phyloP scores from a whole-genome alignment of 768 basidiomycete genomes.

The Coprinopsis cinerea region DNA sequence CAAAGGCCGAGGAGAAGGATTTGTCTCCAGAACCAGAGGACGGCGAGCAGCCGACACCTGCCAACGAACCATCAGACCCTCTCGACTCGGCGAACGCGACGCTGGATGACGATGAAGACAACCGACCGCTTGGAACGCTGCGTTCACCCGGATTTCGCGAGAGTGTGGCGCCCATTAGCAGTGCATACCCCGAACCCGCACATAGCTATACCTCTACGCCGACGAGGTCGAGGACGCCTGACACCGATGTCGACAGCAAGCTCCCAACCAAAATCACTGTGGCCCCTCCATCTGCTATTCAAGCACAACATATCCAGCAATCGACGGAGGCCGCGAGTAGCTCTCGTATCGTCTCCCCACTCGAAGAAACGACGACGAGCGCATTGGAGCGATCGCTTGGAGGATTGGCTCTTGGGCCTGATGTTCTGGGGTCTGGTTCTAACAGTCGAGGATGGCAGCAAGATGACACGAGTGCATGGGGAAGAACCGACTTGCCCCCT shows the following conservation, averaged over 20 bases:
- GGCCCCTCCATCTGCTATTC: neutral
- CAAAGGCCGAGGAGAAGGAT: constrained; percentile 10
- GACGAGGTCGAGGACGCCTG: constrained; percentile 16
- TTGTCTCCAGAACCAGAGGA: neutral
- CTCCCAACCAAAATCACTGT: neutral
- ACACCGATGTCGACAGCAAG: constrained; percentile 16
- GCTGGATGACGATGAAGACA: constrained; percentile 32
- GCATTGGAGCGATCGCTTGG: constrained; percentile 27
- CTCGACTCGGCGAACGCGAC: constrained; percentile 23
- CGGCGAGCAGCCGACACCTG: neutral
- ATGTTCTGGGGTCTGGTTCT: neutral
- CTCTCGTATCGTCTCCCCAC: constrained; percentile 2
- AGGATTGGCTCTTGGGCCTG: constrained; percentile 28
- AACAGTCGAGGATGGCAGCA: neutral
- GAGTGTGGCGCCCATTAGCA: constrained; percentile 28
- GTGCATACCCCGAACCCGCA: constrained; percentile 36
- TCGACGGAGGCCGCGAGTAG: neutral
- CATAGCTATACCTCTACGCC: constrained; percentile 23
- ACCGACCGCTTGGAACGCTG: constrained; percentile 22
- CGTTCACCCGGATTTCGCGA: constrained; percentile 51
- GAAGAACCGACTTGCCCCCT: constrained; percentile 13
- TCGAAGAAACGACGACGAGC: neutral
- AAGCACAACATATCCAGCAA: constrained; percentile 3
- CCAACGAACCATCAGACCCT: constrained; percentile 28
- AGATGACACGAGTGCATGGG: constrained; percentile 13